Evolutionary conservation across 352 stramenopile genomes (phyloP), one percentile per base, ranked within the genome.

Genomic region (Saprolegnia parasitica): DNA sequence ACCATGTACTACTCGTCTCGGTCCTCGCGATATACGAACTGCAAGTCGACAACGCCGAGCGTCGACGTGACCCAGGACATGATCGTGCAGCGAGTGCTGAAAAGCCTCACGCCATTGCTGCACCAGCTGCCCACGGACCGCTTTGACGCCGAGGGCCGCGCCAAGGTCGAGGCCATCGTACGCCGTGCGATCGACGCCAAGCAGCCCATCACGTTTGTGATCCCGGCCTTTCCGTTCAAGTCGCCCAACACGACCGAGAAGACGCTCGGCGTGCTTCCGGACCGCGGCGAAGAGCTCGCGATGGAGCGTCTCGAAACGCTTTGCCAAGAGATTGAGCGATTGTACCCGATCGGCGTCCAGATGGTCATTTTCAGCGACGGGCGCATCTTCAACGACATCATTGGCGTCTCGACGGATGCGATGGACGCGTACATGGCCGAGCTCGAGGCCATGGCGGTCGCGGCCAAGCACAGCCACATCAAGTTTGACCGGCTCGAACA

Each of bases 301-400:
- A 23, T 71, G 23, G 50, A 71, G 50, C 65, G 55, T 2, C 65
- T 71, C 46, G 65, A 71, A 26, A 52, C 50, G 10, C 40, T 71
- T 50, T 63, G 49, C 47, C 16, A n/a, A 3, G 50, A 46, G 20
- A 52, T 71, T 0, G 60, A 67, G 45, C 8, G 6, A 1, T 6
- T 40, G 40, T 71, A 71, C 52, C 49, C 65, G 1, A 5, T 20
- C 5, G 65, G 65, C 57, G 62, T 21, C 24, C 45, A 35, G 40
- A 49, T 71, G 18, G 46, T 54, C 21, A 64, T 71, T 21, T 71
- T 71, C 49, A 71, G 65, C 65, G 65, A 71, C 52, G 65, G 65
- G 1, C 65, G 65, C 29, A 49, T 71, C 45, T 71, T 66, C 65
- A 65, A 64, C 57, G 65, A 71, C 50, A 45, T 71, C 35, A 23